Conservation (phyloP, 1,139 yeast species). For the Taphrina wiesneri region DNA sequence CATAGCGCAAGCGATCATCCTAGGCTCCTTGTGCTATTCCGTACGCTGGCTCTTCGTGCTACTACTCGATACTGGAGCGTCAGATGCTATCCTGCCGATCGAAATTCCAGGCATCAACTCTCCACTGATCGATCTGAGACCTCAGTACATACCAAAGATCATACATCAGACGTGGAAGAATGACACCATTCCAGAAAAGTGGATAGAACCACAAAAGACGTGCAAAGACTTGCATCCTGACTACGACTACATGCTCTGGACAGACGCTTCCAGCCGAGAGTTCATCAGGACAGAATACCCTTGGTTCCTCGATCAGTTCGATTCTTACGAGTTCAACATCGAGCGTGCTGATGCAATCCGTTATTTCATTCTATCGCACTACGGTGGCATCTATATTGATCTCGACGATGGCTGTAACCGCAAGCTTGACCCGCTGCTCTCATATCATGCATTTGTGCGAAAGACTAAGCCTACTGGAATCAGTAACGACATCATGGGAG, state of each 20-base stretch:
- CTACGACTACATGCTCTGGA: constrained; percentile 85
- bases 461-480: constrained; percentile 89
- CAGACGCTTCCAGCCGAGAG: constrained; percentile 77
- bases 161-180: constrained; percentile 92
- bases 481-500: constrained; percentile 90
- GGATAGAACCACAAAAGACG: constrained; percentile 75
- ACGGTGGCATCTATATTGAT: constrained; percentile 89
- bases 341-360: constrained; percentile 92
- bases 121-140: constrained; percentile 46
- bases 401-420: constrained; percentile 81
- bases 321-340: constrained; percentile 73
- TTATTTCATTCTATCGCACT: constrained; percentile 76
- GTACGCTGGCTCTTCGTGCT: constrained; percentile 60
- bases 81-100: constrained; percentile 39
- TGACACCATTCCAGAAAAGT: constrained; percentile 69
- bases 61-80: constrained; percentile 60
- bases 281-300: constrained; percentile 77
- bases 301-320: constrained; percentile 83
- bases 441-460: constrained; percentile 81
- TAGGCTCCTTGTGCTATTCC: constrained; percentile 38
- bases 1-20: constrained; percentile 35
- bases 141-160: constrained; percentile 70
- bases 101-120: constrained; percentile 50
- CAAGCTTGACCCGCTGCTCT: constrained; percentile 72
- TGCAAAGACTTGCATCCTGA: constrained; percentile 81